A percentile compares a stretch with the other conserved stretches of the same genome.
phyloP scores from a whole-genome alignment of 345 rosid species.

The Mallotus nudiflorus region DNA sequence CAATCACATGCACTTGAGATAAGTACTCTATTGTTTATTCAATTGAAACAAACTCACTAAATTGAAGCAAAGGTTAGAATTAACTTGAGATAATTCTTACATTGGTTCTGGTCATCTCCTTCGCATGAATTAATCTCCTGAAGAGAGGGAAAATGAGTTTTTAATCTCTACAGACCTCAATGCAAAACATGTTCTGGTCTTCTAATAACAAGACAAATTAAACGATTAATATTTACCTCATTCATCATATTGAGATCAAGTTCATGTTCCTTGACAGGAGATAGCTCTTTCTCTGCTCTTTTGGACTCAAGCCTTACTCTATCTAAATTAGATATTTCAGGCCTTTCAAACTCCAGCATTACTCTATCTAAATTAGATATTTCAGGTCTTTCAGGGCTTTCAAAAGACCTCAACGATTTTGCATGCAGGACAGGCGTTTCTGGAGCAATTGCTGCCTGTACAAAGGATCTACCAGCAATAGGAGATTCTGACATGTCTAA shows the following conservation, averaged over 20 bases:
- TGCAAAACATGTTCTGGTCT: neutral
- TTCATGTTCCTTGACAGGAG: slow-evolving; percentile 32
- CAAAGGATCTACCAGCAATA: slow-evolving; percentile 17
- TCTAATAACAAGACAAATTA: neutral
- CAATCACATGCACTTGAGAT: slow-evolving; percentile 29
- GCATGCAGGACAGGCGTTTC: slow-evolving; percentile 56
- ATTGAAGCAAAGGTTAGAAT: neutral
- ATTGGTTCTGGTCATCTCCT: slow-evolving; percentile 24
- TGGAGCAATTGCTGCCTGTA: slow-evolving; percentile 57
- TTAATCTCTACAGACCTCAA: neutral
- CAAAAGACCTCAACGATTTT: slow-evolving; percentile 38
- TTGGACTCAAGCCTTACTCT: slow-evolving; percentile 22
- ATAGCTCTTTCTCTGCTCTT: slow-evolving; percentile 26
- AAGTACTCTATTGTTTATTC: neutral
- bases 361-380: slow-evolving; percentile 22
- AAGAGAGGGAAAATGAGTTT: slow-evolving; percentile 6
- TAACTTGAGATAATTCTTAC: slow-evolving; percentile 38
- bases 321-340: slow-evolving; percentile 26
- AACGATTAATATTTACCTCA: slow-evolving; percentile 36
- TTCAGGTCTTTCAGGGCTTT: slow-evolving; percentile 37
- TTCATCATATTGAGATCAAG: slow-evolving; percentile 39
- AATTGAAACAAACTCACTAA: neutral
- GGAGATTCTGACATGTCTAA: slow-evolving; percentile 22
- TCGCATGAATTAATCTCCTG: slow-evolving; percentile 37
- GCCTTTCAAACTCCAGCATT: slow-evolving; percentile 30